A percentile compares a stretch with the other conserved stretches of the same genome.
These are phyloP conservation scores for Neurospora sp. DNA, from an alignment of 495 filamentous ascomycete species.

Conservation along the genomic window DNA sequence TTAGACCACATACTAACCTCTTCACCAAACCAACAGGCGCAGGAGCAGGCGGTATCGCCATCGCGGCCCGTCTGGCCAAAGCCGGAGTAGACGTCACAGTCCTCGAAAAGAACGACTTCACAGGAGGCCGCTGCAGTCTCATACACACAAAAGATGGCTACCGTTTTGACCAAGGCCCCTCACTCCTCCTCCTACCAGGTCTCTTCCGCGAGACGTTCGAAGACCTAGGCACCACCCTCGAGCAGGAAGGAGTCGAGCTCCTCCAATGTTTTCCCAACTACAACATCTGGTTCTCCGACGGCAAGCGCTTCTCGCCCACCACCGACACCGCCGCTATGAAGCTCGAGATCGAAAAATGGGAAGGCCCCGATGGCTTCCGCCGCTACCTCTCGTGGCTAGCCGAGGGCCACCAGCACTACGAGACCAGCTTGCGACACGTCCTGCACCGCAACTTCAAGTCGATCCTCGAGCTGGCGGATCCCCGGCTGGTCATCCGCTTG, in stretches of 20 bases:
- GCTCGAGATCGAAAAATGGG: slow-evolving; percentile 52
- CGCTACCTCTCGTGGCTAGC: slow-evolving; percentile 50
- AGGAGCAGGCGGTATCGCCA: slow-evolving; percentile 56
- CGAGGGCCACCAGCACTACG: slow-evolving; percentile 56
- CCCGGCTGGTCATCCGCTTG: slow-evolving; percentile 40
- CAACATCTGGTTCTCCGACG: slow-evolving; percentile 47
- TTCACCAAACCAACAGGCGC: slow-evolving; percentile 36
- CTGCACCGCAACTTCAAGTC: slow-evolving; percentile 52
- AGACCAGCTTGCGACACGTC: slow-evolving; percentile 49
- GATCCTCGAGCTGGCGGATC: slow-evolving; percentile 39
- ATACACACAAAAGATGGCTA: slow-evolving; percentile 41
- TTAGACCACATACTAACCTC: neutral
- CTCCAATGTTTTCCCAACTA: slow-evolving; percentile 65
- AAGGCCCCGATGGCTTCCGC: slow-evolving; percentile 53
- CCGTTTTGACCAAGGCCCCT: slow-evolving; percentile 64
- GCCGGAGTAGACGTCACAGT: slow-evolving; percentile 56
- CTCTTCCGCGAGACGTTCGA: slow-evolving; percentile 53
- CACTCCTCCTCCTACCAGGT: slow-evolving; percentile 54
- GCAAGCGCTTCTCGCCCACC: slow-evolving; percentile 45
- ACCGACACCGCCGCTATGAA: slow-evolving; percentile 55
- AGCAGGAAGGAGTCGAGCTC: slow-evolving; percentile 48
- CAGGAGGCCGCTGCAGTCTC: slow-evolving; percentile 54
- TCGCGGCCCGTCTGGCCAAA: slow-evolving; percentile 56
- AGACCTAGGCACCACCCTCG: slow-evolving; percentile 51
- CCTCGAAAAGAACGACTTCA: slow-evolving; percentile 57